A percentile compares a stretch with the other conserved stretches of the same genome.
phyloP scores from a whole-genome alignment of 176 grass and related monocot genomes.

The Dendrocalamus sinicus region DNA sequence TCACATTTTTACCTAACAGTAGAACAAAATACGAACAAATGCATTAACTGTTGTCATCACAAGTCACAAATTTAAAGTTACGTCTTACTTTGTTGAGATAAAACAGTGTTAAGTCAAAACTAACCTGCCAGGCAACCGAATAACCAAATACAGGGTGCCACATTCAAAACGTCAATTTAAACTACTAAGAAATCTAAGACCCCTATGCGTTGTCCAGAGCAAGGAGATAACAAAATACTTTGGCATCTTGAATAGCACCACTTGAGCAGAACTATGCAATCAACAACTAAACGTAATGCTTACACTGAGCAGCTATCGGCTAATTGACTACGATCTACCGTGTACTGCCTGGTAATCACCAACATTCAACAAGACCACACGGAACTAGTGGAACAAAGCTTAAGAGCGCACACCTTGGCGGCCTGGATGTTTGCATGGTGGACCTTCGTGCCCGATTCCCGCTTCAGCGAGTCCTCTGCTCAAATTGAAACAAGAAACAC shows the following conservation, averaged over 20 bases:
- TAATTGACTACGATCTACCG: background rate
- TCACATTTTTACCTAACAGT: constrained; percentile 5
- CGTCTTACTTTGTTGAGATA: background rate
- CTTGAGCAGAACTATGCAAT: background rate
- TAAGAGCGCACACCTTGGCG: constrained; percentile 64
- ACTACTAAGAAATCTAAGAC: background rate
- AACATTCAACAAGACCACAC: background rate
- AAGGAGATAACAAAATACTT: background rate
- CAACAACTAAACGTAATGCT: background rate
- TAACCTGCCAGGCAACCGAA: background rate
- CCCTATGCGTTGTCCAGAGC: background rate
- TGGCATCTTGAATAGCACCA: constrained; percentile 12
- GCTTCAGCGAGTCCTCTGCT: constrained; percentile 92
- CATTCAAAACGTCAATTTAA: background rate
- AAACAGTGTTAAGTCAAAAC: constrained; percentile 19
- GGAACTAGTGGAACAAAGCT: background rate
- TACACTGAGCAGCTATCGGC: background rate
- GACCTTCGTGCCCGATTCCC: constrained; percentile 87
- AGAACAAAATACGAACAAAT: constrained; percentile 10
- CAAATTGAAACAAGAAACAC: constrained; percentile 29
- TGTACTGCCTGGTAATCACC: background rate
- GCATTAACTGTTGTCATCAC: background rate
- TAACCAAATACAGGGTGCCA: background rate
- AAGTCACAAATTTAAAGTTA: background rate
- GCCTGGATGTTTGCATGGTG: constrained; percentile 92